Percentiles rank a stretch among this genome's conserved stretches.
phyloP scores from a whole-genome alignment of 371 early-diverging fungal species.

The Dichotomocladium elegans region DNA sequence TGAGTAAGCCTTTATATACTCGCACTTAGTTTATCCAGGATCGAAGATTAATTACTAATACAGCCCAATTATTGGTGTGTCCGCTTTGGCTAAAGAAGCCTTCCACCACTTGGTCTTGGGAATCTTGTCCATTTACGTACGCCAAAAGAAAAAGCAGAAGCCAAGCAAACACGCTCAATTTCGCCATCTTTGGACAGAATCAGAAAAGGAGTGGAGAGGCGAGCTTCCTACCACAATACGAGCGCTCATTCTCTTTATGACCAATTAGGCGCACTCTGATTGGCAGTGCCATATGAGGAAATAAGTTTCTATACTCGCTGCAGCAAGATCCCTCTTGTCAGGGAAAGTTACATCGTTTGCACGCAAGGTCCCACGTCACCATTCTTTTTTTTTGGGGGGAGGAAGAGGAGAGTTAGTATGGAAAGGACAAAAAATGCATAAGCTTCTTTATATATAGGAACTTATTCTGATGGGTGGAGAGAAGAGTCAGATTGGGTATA shows the following conservation, averaged over 20 bases:
- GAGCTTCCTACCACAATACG: background rate
- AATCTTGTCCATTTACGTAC: background rate
- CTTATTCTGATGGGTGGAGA: no score
- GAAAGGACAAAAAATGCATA: no score
- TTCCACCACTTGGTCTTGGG: conserved; percentile 25
- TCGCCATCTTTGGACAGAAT: background rate
- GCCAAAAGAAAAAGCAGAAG: background rate
- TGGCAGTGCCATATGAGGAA: no score
- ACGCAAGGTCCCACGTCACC: no score
- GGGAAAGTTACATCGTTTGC: no score
- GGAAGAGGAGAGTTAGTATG: no score
- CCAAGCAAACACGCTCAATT: background rate
- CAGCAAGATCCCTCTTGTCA: no score
- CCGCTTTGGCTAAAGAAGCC: conserved; percentile 58
- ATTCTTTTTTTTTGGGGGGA: background rate
- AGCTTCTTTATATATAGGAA: no score
- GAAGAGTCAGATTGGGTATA: no score
- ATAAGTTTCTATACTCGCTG: no score
- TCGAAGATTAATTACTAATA: conserved; percentile 55
- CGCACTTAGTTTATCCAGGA: background rate
- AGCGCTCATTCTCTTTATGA: background rate
- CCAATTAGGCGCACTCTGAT: no score
- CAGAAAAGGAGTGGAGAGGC: background rate
- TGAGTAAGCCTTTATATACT: background rate
- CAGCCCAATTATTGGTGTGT: conserved; percentile 97